Evolutionary conservation across 1,139 yeast genomes (phyloP).

Genomic region (Eremothecium gossypii): DNA sequence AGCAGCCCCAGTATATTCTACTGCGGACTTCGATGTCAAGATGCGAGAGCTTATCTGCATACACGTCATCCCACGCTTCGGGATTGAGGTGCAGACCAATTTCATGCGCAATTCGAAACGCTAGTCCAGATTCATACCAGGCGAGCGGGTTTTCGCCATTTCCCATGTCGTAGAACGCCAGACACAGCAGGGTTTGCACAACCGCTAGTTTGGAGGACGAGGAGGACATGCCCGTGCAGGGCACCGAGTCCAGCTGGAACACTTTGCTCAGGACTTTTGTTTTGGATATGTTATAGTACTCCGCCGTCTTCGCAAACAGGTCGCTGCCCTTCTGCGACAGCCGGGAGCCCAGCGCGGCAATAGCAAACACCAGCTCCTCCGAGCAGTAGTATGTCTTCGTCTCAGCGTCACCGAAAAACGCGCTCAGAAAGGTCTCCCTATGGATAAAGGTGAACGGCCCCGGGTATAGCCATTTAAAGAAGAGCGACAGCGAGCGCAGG

Average conservation of each 20-base stretch:
- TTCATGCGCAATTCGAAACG: conserved; percentile 54
- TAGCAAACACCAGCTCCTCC: conserved; percentile 41
- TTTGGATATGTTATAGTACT: conserved; percentile 43
- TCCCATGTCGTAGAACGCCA: conserved; percentile 51
- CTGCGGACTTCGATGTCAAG: conserved; percentile 45
- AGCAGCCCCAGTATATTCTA: conserved; percentile 56
- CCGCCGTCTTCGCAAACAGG: conserved; percentile 33
- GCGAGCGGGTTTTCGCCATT: conserved; percentile 48
- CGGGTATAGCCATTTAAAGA: conserved; percentile 57
- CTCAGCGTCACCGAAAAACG: conserved; percentile 42
- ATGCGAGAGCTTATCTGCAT: conserved; percentile 24
- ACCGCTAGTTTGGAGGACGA: conserved; percentile 26
- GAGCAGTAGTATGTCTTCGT: conserved; percentile 39
- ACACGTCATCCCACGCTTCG: conserved; percentile 38
- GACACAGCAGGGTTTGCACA: conserved; percentile 41
- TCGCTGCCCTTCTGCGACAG: conserved; percentile 37
- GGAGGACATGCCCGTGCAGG: conserved; percentile 17
- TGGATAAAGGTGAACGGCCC: conserved; percentile 52
- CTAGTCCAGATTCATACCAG: conserved; percentile 55
- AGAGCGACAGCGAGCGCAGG: conserved; percentile 36
- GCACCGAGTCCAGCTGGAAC: conserved; percentile 31
- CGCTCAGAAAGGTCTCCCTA: conserved; percentile 50
- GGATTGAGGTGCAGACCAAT: conserved; percentile 54
- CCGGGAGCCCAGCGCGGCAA: conserved; percentile 49
- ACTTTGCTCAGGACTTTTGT: conserved; percentile 35